Conservation (phyloP, 2,329 filamentous ascomycete genomes). For the Grosmannia serpens region DNA sequence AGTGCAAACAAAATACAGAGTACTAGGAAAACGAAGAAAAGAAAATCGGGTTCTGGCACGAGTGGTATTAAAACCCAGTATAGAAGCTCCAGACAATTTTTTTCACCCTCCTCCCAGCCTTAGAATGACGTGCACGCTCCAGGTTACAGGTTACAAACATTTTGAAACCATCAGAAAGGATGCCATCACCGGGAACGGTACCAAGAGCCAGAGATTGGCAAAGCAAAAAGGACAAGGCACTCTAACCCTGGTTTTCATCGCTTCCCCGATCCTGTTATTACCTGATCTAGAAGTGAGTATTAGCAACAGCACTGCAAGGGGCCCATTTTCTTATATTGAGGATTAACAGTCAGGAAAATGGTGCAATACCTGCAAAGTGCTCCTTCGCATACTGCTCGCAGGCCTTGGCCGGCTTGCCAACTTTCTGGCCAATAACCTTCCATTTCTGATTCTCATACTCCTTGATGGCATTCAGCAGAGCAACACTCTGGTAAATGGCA, state of each 20-base stretch:
- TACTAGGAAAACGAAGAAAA: neutral
- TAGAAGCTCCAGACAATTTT: neutral
- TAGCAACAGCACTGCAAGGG: neutral
- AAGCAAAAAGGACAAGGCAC: neutral
- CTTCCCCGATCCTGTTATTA: conserved; percentile 23
- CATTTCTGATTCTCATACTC: conserved; percentile 98
- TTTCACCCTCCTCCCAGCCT: neutral
- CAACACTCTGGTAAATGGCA: conserved; percentile 46
- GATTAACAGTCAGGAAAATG: neutral
- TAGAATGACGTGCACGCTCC: neutral
- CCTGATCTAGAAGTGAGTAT: conserved; percentile 21
- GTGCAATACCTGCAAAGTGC: conserved; percentile 46
- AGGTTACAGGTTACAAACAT: neutral
- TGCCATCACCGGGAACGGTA: neutral
- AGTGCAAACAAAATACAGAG: neutral
- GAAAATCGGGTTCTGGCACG: neutral
- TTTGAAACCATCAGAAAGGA: neutral
- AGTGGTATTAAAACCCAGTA: neutral
- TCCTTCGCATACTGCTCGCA: conserved; percentile 85
- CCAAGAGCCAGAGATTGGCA: neutral
- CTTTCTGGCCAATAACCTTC: conserved; percentile 94
- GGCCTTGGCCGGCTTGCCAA: conserved; percentile 88
- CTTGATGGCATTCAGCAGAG: conserved; percentile 86
- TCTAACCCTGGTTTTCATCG: conserved; percentile 16
- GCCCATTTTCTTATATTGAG: neutral